Evolutionary conservation across 305 asterid genomes (phyloP).

Genomic region (Rubia balearica): DNA sequence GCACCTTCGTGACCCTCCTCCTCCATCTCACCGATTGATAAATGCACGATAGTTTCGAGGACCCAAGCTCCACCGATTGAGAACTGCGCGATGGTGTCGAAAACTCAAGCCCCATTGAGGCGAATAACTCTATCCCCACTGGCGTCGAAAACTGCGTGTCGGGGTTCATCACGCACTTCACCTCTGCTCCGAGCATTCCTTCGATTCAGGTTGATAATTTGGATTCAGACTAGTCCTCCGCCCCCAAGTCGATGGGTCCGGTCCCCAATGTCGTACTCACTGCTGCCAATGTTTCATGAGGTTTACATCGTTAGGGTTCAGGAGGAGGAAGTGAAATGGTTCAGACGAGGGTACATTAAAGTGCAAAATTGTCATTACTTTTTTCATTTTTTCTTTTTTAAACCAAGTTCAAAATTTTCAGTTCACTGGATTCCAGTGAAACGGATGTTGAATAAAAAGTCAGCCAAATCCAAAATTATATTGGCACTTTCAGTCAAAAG

Average conservation of each 20-base stretch:
- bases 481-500: too few species aligned
- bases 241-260: conserved; percentile 54
- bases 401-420: too few species aligned
- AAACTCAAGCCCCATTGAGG: too few species aligned
- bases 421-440: too few species aligned
- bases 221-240: conserved; percentile 50
- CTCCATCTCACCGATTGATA: background rate
- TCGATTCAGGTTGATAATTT: conserved; percentile 45
- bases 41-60: too few species aligned
- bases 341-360: too few species aligned
- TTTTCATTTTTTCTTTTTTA: too few species aligned
- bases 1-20: too few species aligned
- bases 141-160: conserved; percentile 85
- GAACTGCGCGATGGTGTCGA: conserved; percentile 34
- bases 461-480: too few species aligned
- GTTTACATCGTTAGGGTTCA: conserved; percentile 30
- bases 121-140: conserved; percentile 32
- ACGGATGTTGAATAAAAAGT: too few species aligned
- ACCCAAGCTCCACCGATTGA: background rate
- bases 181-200: conserved; percentile 40
- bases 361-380: too few species aligned
- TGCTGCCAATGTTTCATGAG: conserved; percentile 80
- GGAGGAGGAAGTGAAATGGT: too few species aligned
- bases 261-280: conserved; percentile 70
- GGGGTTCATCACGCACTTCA: conserved; percentile 78